A percentile compares a stretch with the other conserved stretches of the same genome.
phyloP scores from a whole-genome alignment of 2,329 filamentous ascomycete species.

The Trichophyton mentagrophytes region DNA sequence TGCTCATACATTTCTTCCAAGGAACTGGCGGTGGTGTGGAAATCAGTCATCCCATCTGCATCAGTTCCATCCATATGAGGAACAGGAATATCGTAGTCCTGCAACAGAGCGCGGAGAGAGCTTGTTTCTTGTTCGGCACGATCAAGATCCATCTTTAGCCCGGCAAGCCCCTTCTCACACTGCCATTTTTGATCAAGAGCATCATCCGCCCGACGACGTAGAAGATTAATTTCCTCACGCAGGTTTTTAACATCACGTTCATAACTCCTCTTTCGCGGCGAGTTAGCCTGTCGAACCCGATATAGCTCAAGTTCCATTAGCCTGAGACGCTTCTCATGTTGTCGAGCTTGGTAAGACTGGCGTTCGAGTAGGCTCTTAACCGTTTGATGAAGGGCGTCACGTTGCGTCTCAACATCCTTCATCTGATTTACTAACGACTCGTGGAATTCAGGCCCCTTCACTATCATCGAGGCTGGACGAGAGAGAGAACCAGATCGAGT shows the following conservation, averaged over 20 bases:
- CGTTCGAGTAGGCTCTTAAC: constrained; percentile 74
- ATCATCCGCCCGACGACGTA: constrained; percentile 80
- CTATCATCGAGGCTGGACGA: constrained; percentile 43
- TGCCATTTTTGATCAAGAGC: constrained; percentile 93
- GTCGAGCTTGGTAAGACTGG: constrained; percentile 70
- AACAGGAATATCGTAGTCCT: constrained; percentile 69
- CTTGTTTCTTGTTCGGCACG: constrained; percentile 85
- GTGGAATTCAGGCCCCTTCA: constrained; percentile 47
- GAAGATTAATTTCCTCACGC: constrained; percentile 68
- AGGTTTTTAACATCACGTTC: constrained; percentile 69
- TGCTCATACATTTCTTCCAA: constrained; percentile 63
- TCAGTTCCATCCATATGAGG: constrained; percentile 37
- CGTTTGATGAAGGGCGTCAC: constrained; percentile 80
- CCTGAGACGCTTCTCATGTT: constrained; percentile 69
- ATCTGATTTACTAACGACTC: constrained; percentile 65
- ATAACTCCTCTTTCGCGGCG: constrained; percentile 62
- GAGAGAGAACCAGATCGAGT: constrained; percentile 41
- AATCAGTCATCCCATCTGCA: constrained; percentile 29
- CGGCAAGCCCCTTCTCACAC: constrained; percentile 76
- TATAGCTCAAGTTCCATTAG: constrained; percentile 68
- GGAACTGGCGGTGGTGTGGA: constrained; percentile 53
- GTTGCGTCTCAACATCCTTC: constrained; percentile 86
- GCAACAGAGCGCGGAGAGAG: constrained; percentile 63
- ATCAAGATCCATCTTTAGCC: constrained; percentile 92
- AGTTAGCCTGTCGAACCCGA: constrained; percentile 46